phyloP scores from a whole-genome alignment of 148 eudicot genomes.

The Talinum fruticosum region DNA sequence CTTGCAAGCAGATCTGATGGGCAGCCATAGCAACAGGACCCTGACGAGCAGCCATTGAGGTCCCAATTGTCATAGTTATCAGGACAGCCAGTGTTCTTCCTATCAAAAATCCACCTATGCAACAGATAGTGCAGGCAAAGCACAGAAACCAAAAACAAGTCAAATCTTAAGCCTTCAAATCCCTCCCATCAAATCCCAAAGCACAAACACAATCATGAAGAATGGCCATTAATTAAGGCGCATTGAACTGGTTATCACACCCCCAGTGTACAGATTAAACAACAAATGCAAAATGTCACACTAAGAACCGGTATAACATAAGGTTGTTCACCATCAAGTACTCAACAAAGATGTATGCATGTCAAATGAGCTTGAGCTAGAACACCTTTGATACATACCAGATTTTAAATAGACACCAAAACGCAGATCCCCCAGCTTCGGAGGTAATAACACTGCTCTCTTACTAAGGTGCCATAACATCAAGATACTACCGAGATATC shows the following conservation, averaged over 20 bases:
- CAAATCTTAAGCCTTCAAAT: neutral
- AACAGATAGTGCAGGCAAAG: constrained; percentile 6
- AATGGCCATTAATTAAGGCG: neutral
- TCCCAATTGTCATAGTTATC: constrained; percentile 56
- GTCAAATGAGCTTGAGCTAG: neutral
- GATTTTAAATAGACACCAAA: constrained; percentile 83
- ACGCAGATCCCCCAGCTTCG: constrained; percentile 61
- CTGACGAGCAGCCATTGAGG: constrained; percentile 88
- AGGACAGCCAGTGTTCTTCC: constrained; percentile 75
- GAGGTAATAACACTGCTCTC: constrained; percentile 72
- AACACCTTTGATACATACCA: constrained; percentile 46
- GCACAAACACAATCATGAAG: neutral
- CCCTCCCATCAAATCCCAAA: neutral
- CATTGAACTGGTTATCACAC: neutral
- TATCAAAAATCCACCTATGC: constrained; percentile 65
- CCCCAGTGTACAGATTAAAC: neutral
- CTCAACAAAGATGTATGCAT: neutral
- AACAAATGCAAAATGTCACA: neutral
- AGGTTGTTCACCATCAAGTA: neutral
- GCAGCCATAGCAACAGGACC: constrained; percentile 79
- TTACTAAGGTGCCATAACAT: constrained; percentile 71
- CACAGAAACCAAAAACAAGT: neutral
- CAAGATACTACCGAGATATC: constrained; percentile 66
- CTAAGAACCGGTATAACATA: neutral
- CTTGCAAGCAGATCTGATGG: constrained; percentile 78